Conservation (phyloP, 345 rosid genomes). For the Isatis tinctoria region DNA sequence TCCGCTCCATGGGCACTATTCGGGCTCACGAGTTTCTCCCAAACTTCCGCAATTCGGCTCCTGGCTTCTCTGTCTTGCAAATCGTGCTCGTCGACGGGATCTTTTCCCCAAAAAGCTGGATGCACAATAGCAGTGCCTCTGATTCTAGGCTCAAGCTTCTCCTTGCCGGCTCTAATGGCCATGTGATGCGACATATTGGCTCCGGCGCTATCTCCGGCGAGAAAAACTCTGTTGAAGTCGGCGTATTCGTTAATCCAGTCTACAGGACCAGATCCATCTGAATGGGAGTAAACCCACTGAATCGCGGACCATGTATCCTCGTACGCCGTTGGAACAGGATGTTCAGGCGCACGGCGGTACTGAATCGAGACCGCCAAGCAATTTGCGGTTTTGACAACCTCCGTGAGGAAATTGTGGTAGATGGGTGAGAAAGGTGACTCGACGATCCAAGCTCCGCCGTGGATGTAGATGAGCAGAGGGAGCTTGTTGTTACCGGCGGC, state of each 20-base stretch:
- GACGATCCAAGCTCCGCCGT: constrained; percentile 49
- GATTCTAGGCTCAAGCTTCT: constrained; percentile 15
- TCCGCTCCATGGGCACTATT: constrained; percentile 24
- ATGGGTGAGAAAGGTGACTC: constrained; percentile 35
- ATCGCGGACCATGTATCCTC: constrained; percentile 54
- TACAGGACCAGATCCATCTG: constrained; percentile 29
- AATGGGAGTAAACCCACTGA: constrained; percentile 37
- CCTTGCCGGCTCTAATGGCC: constrained; percentile 38
- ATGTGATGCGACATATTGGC: constrained; percentile 50
- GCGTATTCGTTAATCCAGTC: constrained; percentile 40
- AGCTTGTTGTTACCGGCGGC: constrained; percentile 5
- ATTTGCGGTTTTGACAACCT: constrained; percentile 34
- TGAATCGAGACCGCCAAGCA: constrained; percentile 39
- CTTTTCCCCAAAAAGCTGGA: constrained; percentile 44
- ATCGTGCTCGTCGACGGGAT: constrained; percentile 50
- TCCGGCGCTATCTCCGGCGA: constrained; percentile 50
- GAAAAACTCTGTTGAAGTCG: constrained; percentile 35
- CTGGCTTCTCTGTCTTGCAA: constrained; percentile 19
- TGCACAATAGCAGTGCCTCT: constrained; percentile 40
- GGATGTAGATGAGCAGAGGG: constrained; percentile 51
- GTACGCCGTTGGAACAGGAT: constrained; percentile 42
- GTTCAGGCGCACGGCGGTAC: constrained; percentile 46
- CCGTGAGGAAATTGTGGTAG: constrained; percentile 32
- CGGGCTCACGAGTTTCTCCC: constrained; percentile 44
- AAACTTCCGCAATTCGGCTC: constrained; percentile 24